These are phyloP conservation scores for Blastobotrys muscicola DNA, from an alignment of 805 yeast genomes.

Conservation along the genomic window DNA sequence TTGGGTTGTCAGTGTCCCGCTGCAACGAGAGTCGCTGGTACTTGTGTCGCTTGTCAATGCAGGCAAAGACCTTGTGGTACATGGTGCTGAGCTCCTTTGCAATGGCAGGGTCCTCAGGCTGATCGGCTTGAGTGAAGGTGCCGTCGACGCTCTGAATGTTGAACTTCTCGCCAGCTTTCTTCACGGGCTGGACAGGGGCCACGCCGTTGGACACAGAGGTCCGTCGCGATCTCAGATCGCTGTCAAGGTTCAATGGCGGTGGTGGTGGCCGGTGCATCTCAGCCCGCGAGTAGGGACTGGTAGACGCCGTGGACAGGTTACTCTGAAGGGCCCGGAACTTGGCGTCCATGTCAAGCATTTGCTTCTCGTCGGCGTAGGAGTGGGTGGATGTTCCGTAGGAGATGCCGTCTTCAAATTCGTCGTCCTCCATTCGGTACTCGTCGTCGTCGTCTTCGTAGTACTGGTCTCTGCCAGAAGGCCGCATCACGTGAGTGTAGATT, in stretches of 20 bases:
- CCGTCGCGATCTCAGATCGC: not conserved
- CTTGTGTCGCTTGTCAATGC: conserved; percentile 66
- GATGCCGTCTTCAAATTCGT: not conserved
- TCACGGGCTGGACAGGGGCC: not conserved
- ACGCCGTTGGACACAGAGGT: not conserved
- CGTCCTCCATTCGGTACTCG: not conserved
- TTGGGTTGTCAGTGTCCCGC: conserved; percentile 70
- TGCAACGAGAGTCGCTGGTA: conserved; percentile 69
- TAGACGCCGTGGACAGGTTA: conserved; percentile 5
- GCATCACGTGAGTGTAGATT: not conserved
- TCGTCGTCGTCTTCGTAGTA: conserved; percentile 5
- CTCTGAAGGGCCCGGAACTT: conserved; percentile 41
- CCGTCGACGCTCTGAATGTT: conserved; percentile 22
- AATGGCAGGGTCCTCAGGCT: conserved; percentile 25
- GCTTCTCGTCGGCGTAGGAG: conserved; percentile 55
- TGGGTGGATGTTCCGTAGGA: conserved; percentile 22
- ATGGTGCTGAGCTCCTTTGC: conserved; percentile 28
- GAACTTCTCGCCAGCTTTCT: conserved; percentile 7
- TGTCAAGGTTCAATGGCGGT: conserved; percentile 8
- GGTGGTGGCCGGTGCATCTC: conserved; percentile 13
- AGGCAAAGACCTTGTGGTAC: conserved; percentile 32
- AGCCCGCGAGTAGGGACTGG: conserved; percentile 8
- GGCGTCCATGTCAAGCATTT: conserved; percentile 57
- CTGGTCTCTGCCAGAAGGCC: not conserved
- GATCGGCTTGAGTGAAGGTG: conserved; percentile 10